phyloP scores from a whole-genome alignment of 2,329 filamentous ascomycete genomes.

The Chrysosporium keratinophilum region DNA sequence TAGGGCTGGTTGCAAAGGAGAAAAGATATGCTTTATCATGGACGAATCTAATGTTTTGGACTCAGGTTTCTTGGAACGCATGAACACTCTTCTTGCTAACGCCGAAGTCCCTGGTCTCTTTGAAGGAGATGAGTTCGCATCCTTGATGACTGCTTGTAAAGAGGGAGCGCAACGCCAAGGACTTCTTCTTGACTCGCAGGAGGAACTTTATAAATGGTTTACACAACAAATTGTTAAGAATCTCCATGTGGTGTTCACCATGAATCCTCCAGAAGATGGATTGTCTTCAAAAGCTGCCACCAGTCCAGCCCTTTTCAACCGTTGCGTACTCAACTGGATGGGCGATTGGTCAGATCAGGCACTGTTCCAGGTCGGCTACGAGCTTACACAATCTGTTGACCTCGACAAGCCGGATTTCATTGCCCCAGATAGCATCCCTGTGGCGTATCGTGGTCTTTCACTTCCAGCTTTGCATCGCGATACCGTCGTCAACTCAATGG shows the following conservation, averaged over 20 bases:
- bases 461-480: slow-evolving; percentile 85
- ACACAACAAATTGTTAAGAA: slow-evolving; percentile 99
- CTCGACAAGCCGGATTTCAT: slow-evolving; percentile 77
- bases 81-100: slow-evolving; percentile 98
- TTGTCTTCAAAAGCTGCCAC: slow-evolving; percentile 93
- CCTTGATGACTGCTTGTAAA: slow-evolving; percentile 98
- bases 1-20: slow-evolving; percentile 89
- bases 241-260: slow-evolving; percentile 96
- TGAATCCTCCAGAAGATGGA: slow-evolving; percentile 96
- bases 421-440: slow-evolving; percentile 81
- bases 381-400: slow-evolving; percentile 92
- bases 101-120: slow-evolving; percentile 98
- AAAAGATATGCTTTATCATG: slow-evolving; percentile 99
- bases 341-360: slow-evolving; percentile 99
- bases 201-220: slow-evolving; percentile 99
- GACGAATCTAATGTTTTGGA: slow-evolving; percentile 98
- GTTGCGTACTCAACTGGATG: slow-evolving; percentile 99
- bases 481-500: slow-evolving; percentile 94
- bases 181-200: slow-evolving; percentile 86
- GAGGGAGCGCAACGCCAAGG: slow-evolving; percentile 96
- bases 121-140: slow-evolving; percentile 95
- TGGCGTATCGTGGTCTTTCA: slow-evolving; percentile 76
- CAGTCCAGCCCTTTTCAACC: slow-evolving; percentile 96
- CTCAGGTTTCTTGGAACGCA: slow-evolving; percentile 95
- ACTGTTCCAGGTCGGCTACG: slow-evolving; percentile 91